Conservation (phyloP, 768 basidiomycete genomes). For the Tremella fuciformis region DNA sequence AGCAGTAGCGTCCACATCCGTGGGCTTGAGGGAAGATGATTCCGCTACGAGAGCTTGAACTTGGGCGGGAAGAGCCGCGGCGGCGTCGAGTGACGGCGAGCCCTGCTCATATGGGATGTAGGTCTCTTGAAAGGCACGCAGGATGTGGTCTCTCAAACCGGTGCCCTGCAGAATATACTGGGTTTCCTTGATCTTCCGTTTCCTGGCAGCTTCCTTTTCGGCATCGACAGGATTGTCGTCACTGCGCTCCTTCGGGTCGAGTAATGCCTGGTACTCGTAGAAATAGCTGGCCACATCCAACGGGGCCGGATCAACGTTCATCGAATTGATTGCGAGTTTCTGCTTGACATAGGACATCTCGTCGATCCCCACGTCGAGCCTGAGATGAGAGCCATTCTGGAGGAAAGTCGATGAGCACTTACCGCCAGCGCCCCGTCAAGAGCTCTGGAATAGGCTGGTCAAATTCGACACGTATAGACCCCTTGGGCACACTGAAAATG, state of each 20-base stretch:
- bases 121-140: conserved; percentile 58
- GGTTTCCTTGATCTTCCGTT: conserved; percentile 36
- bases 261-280: too few relatives aligned
- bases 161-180: conserved; percentile 64
- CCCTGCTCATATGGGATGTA: conserved; percentile 22
- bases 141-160: conserved; percentile 65
- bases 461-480: conserved; percentile 33
- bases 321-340: conserved; percentile 62
- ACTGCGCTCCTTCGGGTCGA: background rate
- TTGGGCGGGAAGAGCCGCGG: background rate
- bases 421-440: conserved; percentile 37
- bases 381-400: conserved; percentile 19
- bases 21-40: conserved; percentile 8
- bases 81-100: conserved; percentile 3
- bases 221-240: conserved; percentile 14
- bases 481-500: conserved; percentile 25
- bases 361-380: conserved; percentile 67
- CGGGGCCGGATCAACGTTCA: conserved; percentile 60
- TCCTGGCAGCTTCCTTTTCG: background rate
- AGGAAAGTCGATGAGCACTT: conserved; percentile 7
- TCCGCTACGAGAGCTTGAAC: background rate
- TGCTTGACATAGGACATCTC: conserved; percentile 68
- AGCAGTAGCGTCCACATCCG: conserved; percentile 48
- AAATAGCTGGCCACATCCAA: conserved; percentile 29
- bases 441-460: conserved; percentile 21